phyloP scores from a whole-genome alignment of 768 basidiomycete genomes.

The Lactifluus rugatus region DNA sequence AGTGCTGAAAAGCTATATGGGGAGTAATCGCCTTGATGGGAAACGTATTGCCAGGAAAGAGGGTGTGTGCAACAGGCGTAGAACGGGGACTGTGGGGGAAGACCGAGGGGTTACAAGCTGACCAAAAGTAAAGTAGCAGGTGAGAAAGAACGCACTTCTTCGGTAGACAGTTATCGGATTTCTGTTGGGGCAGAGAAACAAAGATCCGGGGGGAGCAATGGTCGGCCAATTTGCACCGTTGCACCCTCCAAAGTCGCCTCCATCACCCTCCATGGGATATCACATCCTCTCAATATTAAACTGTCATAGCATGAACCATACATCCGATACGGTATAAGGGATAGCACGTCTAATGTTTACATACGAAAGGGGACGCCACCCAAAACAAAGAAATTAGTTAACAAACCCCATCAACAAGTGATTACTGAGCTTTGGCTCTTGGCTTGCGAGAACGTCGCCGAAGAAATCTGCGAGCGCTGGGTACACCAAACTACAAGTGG shows the following conservation, averaged over 20 bases:
- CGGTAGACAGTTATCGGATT: constrained; percentile 5
- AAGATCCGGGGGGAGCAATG: not conserved
- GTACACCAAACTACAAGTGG: constrained; percentile 19
- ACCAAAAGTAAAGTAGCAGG: constrained; percentile 1
- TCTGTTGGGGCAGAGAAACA: not conserved
- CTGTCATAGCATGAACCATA: not conserved
- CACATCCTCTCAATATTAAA: not conserved
- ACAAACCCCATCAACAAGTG: not conserved
- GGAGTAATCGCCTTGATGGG: not conserved
- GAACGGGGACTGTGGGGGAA: not conserved
- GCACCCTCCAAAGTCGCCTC: not conserved
- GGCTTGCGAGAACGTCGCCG: constrained; percentile 2
- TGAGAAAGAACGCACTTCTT: not conserved
- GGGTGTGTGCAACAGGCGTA: not conserved
- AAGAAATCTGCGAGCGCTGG: constrained; percentile 19
- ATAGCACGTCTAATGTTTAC: not conserved
- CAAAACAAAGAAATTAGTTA: not conserved
- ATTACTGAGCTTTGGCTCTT: constrained; percentile 15
- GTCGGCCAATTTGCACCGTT: not conserved
- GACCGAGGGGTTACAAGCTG: not conserved
- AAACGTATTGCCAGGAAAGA: not conserved
- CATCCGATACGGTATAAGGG: not conserved
- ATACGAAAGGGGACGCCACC: not conserved
- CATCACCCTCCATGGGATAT: not conserved
- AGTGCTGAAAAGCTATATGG: not conserved